Percentiles rank a stretch among this genome's conserved stretches.
Conservation (phyloP, 1,139 yeast species). For the Ogataea hybrid region DNA sequence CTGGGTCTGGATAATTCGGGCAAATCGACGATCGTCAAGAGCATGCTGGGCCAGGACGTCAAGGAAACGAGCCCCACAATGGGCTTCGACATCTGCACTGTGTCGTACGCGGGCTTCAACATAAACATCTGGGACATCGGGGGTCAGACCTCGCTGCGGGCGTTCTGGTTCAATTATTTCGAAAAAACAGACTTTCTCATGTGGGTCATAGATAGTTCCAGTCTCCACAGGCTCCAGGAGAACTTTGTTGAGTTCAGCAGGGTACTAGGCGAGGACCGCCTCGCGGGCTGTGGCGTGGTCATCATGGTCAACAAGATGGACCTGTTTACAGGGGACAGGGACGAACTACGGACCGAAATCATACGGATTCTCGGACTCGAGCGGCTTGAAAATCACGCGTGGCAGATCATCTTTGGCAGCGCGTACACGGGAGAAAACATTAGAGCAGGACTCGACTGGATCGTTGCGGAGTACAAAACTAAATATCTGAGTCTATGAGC, state of each 20-base stretch:
- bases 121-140: conserved; percentile 84
- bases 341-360: conserved; percentile 26
- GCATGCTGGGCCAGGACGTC: conserved; percentile 40
- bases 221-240: conserved; percentile 60
- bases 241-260: conserved; percentile 62
- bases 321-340: conserved; percentile 20
- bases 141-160: conserved; percentile 74
- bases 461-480: conserved; percentile 38
- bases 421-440: conserved; percentile 58
- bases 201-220: conserved; percentile 89
- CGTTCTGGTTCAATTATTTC: conserved; percentile 90
- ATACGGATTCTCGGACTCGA: conserved; percentile 24
- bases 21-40: conserved; percentile 74
- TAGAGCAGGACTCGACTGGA: conserved; percentile 48
- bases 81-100: conserved; percentile 58
- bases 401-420: conserved; percentile 47
- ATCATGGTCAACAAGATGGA: conserved; percentile 33
- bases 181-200: conserved; percentile 79
- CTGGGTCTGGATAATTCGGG: conserved; percentile 91
- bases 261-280: conserved; percentile 63
- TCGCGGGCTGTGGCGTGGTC: conserved; percentile 62
- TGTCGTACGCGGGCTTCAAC: conserved; percentile 44
- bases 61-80: conserved; percentile 55
- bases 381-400: conserved; percentile 32
- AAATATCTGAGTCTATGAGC: conserved; percentile 33